These are phyloP conservation scores for Recurvomyces mirabilis DNA, from an alignment of 495 filamentous ascomycete species.

Conservation along the genomic window DNA sequence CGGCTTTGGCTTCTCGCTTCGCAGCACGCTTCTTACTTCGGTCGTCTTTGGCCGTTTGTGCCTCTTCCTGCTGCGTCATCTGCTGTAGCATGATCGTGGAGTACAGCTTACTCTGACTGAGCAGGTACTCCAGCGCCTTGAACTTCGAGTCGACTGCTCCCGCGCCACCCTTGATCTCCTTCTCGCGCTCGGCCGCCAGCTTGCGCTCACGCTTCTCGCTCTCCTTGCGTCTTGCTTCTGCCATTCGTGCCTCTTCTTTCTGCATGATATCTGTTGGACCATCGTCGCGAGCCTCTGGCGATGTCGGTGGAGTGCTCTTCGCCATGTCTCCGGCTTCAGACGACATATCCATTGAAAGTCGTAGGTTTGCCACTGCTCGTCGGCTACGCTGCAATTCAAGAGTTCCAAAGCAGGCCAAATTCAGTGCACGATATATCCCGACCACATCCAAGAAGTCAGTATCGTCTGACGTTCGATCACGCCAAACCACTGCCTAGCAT, in stretches of 20 bases:
- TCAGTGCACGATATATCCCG: too few relatives aligned
- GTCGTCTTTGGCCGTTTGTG: conserved; percentile 38
- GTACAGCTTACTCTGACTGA: conserved; percentile 39
- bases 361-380: too few relatives aligned
- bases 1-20: conserved; percentile 32
- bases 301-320: conserved; percentile 21
- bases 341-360: conserved; percentile 16
- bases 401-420: too few relatives aligned
- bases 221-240: conserved; percentile 36
- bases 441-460: too few relatives aligned
- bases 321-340: conserved; percentile 12
- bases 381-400: too few relatives aligned
- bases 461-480: too few relatives aligned
- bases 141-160: conserved; percentile 43
- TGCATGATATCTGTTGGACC: conserved; percentile 31
- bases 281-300: conserved; percentile 11
- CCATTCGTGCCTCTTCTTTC: conserved; percentile 43
- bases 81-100: conserved; percentile 48
- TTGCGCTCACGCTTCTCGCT: conserved; percentile 39
- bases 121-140: conserved; percentile 37
- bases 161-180: conserved; percentile 33
- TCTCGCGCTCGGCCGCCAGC: conserved; percentile 37
- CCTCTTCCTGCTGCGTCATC: conserved; percentile 52
- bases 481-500: too few relatives aligned
- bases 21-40: conserved; percentile 34